Evolutionary conservation across 164 flowering plant species (phyloP).

Genomic region (Piper longum): DNA sequence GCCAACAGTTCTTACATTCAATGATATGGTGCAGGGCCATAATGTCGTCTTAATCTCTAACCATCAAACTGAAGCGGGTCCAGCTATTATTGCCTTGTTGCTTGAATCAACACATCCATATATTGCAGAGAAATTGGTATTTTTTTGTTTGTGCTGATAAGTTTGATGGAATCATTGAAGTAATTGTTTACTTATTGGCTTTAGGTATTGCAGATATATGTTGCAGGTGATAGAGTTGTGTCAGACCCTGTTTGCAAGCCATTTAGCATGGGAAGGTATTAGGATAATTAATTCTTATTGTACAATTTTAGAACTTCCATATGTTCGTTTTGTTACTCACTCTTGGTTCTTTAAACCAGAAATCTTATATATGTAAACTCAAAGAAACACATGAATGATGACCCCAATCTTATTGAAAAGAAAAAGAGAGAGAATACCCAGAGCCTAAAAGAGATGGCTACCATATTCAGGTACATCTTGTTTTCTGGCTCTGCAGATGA

Average conservation of each 20-base stretch:
- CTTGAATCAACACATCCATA: constrained; percentile 52
- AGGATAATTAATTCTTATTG: not conserved
- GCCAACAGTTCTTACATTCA: too few species aligned
- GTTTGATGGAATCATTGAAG: constrained; percentile 1
- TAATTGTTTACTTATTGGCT: constrained; percentile 2
- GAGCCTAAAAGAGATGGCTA: constrained; percentile 89
- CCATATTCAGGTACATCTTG: constrained; percentile 58
- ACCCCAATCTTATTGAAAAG: constrained; percentile 70
- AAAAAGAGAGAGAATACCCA: constrained; percentile 72
- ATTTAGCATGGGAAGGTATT: constrained; percentile 96
- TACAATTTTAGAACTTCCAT: not conserved
- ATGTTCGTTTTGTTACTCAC: not conserved
- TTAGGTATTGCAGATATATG: constrained; percentile 44
- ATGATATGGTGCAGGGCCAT: constrained; percentile 55
- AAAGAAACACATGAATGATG: constrained; percentile 88
- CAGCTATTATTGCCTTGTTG: constrained; percentile 72
- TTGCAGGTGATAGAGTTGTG: constrained; percentile 93
- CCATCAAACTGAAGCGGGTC: constrained; percentile 98
- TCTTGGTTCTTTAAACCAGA: constrained; percentile 21
- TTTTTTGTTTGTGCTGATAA: not conserved
- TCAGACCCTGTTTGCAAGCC: constrained; percentile 97
- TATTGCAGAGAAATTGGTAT: constrained; percentile 69
- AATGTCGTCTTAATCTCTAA: constrained; percentile 79
- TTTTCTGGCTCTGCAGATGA: too few species aligned
- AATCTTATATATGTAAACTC: constrained; percentile 91